Evolutionary conservation across 495 filamentous ascomycete species (phyloP), one percentile per base, ranked within the genome.

Genomic region (Aeminium ludgeri): DNA sequence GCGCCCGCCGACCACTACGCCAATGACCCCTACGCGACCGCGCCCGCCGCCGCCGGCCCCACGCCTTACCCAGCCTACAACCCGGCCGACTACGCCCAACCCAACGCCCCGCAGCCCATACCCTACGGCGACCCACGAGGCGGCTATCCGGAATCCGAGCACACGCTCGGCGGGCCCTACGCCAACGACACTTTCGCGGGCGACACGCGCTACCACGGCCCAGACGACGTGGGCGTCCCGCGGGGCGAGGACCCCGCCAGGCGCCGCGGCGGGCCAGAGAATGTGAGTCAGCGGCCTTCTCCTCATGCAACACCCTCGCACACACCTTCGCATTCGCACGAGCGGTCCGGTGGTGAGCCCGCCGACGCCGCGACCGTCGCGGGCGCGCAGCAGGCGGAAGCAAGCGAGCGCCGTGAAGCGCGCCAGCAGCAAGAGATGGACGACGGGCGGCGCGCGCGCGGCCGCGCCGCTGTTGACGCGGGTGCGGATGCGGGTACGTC

Each of bases 61-160:
- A 50, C 28, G 46, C 53, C 38, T 29, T 49, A 42, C 52, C 55
- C 55, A 16, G 41, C 57, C 2, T 67, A 66, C 52, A 64, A 65
- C 39, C 63, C 65, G 31, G 54, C 59, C 23, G 61, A 65, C 43
- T 65, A 63, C 39, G 43, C 43, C 12, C 37, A 45, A 34, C 20
- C 18, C 16, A 19, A 15, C 10, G 12, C 17, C 8, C 20, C 17
- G 12, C 43, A n/a, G 6, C 43, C 32, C 10, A 35, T 40, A 34
- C 41, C 46, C 12, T 49, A 49, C 37, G 13, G 18, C 18, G 16
- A 29, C n/a, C 18, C 34, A 7, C 30, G 44, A 12, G 41, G 32
- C 32, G 35, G 6, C 18, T 49, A 45, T 20, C 35, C 30, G 15
- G 47, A 45, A 1, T 38, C 33, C 34, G 40, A 41, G 11, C 32